Conservation (phyloP, 495 filamentous ascomycete genomes). For the Penicillium daleae region DNA sequence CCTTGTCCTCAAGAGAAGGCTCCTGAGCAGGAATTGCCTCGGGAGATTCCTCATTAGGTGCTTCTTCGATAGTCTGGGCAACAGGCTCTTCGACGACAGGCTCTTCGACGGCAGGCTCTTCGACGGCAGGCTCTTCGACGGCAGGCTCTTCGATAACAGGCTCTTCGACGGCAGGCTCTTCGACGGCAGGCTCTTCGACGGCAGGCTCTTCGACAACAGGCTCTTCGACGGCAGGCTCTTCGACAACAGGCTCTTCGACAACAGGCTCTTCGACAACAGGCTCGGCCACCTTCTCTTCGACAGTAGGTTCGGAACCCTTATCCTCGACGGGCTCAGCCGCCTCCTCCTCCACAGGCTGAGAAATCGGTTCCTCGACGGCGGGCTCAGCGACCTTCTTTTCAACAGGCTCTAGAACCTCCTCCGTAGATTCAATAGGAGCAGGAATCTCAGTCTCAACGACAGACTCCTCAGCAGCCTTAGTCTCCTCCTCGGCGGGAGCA, state of each 20-base stretch:
- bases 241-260: not conserved
- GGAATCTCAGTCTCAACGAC: not conserved
- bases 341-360: not conserved
- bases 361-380: constrained; percentile 5
- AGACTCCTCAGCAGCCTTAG: constrained; percentile 6
- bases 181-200: constrained; percentile 9
- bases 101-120: not conserved
- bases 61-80: not conserved
- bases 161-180: constrained; percentile 1
- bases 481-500: constrained; percentile 15
- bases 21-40: no score
- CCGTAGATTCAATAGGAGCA: constrained; percentile 12
- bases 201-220: not conserved
- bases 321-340: not conserved
- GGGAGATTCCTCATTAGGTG: no score
- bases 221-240: not conserved
- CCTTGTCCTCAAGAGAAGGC: not conserved
- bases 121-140: not conserved
- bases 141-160: constrained; percentile 5
- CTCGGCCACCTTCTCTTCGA: constrained; percentile 5
- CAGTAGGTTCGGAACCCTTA: no score
- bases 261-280: constrained; percentile 8
- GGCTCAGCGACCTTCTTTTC: constrained; percentile 12
- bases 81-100: not conserved
- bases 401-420: constrained; percentile 9